Percentiles rank a stretch among this genome's conserved stretches.
phyloP scores from a whole-genome alignment of 1,139 yeast genomes.

The Yamadazyma trypodendri region DNA sequence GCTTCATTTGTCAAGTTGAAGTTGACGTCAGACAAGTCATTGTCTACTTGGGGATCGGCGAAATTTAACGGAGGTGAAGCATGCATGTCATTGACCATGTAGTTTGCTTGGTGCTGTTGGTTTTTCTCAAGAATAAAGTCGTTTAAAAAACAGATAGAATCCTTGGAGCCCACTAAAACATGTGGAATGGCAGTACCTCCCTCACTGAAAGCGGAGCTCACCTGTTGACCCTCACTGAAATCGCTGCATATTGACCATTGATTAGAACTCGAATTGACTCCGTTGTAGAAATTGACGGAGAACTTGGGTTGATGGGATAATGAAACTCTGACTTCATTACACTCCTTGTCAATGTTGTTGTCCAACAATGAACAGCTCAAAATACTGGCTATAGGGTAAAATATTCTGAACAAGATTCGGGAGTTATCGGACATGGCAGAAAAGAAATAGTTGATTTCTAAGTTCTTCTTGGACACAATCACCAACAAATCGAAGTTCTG shows the following conservation, averaged over 20 bases:
- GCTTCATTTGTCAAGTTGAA: background rate
- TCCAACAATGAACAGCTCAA: constrained; percentile 48
- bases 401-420: constrained; percentile 67
- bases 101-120: constrained; percentile 17
- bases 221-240: constrained; percentile 80
- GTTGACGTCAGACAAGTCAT: constrained; percentile 1
- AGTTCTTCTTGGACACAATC: constrained; percentile 63
- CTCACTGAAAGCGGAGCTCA: constrained; percentile 63
- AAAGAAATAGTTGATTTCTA: constrained; percentile 72
- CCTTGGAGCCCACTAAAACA: constrained; percentile 52
- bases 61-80: background rate
- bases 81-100: constrained; percentile 12
- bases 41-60: constrained; percentile 1
- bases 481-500: constrained; percentile 65
- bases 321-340: constrained; percentile 52
- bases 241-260: constrained; percentile 86
- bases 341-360: constrained; percentile 41
- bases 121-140: constrained; percentile 50
- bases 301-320: constrained; percentile 67
- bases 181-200: constrained; percentile 53
- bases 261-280: constrained; percentile 50
- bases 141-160: constrained; percentile 52
- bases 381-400: constrained; percentile 56
- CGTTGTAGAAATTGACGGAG: constrained; percentile 66
- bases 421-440: constrained; percentile 66